Percentiles rank a stretch among this genome's conserved stretches.
Evolutionary conservation across 352 stramenopile species (phyloP).

Genomic region (Phytophthora uliginosa): DNA sequence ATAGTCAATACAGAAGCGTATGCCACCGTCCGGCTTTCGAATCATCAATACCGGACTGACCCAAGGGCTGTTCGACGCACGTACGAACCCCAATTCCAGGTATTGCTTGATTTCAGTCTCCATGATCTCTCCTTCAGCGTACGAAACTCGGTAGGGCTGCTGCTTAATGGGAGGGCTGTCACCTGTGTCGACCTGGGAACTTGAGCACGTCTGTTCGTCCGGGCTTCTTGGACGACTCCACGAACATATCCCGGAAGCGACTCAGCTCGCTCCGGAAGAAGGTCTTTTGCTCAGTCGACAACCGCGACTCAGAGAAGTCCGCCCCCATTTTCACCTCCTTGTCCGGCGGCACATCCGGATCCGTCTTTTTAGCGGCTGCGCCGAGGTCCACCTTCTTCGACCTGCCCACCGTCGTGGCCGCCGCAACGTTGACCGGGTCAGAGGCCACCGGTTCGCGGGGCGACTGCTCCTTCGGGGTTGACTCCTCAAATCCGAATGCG

Average conservation of each 20-base stretch:
- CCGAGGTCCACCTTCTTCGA: too few relatives aligned
- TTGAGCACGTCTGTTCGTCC: conserved; percentile 3
- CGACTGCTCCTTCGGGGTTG: too few relatives aligned
- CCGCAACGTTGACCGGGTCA: too few relatives aligned
- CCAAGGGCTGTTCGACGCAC: conserved; percentile 2
- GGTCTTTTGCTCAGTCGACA: background rate
- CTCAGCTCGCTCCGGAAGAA: background rate
- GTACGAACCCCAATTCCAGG: conserved; percentile 1
- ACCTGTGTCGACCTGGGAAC: conserved; percentile 3
- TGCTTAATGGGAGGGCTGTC: too few relatives aligned
- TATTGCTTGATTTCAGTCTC: conserved; percentile 12
- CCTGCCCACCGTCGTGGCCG: too few relatives aligned
- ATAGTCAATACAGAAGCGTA: conserved; percentile 24
- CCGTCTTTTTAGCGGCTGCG: background rate
- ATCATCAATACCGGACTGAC: conserved; percentile 5
- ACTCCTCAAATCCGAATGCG: background rate
- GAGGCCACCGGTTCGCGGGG: too few relatives aligned
- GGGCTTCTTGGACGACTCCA: background rate
- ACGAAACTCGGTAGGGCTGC: too few relatives aligned
- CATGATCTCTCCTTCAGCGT: too few relatives aligned
- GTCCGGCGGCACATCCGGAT: background rate
- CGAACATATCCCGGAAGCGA: background rate
- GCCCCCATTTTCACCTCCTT: background rate
- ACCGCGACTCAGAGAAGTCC: background rate
- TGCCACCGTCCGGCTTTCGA: background rate